Conservation (phyloP, 2,329 filamentous ascomycete species). For the Simplicillium sp. region DNA sequence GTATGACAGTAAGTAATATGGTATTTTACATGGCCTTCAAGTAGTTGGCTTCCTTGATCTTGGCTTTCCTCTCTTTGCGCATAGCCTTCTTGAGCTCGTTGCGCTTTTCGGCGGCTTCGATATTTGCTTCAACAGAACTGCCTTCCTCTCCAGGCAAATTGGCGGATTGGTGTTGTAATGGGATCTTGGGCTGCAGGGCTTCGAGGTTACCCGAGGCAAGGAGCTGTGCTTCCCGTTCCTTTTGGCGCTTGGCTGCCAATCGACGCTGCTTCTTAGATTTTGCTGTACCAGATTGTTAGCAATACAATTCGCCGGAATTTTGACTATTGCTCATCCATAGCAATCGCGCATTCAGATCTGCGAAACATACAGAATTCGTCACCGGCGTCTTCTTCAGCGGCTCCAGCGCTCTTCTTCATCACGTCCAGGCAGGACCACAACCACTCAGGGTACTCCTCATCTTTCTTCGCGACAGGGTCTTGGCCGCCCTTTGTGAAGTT, state of each 20-base stretch:
- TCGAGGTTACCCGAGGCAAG: slow-evolving; percentile 57
- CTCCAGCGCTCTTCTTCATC: slow-evolving; percentile 41
- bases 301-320: not conserved
- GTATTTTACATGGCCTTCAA: slow-evolving; percentile 61
- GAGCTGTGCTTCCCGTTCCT: slow-evolving; percentile 46
- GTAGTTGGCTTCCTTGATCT: slow-evolving; percentile 81
- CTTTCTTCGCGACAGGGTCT: slow-evolving; percentile 65
- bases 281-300: slow-evolving; percentile 34
- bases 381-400: slow-evolving; percentile 46
- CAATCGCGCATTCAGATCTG: not conserved
- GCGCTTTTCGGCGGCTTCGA: slow-evolving; percentile 40
- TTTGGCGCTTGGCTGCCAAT: slow-evolving; percentile 56
- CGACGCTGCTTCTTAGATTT: slow-evolving; percentile 79
- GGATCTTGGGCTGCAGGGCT: slow-evolving; percentile 58
- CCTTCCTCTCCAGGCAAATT: slow-evolving; percentile 52
- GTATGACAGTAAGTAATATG: no score
- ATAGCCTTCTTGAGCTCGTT: slow-evolving; percentile 59
- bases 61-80: slow-evolving; percentile 63
- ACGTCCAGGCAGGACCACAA: slow-evolving; percentile 64
- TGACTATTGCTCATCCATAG: not conserved
- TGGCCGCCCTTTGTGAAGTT: slow-evolving; percentile 67
- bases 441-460: slow-evolving; percentile 73
- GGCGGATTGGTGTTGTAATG: slow-evolving; percentile 67
- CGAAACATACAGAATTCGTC: slow-evolving; percentile 68
- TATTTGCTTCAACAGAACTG: slow-evolving; percentile 31